Conservation (phyloP, 495 filamentous ascomycete genomes). For the Amorphotheca resinae region DNA sequence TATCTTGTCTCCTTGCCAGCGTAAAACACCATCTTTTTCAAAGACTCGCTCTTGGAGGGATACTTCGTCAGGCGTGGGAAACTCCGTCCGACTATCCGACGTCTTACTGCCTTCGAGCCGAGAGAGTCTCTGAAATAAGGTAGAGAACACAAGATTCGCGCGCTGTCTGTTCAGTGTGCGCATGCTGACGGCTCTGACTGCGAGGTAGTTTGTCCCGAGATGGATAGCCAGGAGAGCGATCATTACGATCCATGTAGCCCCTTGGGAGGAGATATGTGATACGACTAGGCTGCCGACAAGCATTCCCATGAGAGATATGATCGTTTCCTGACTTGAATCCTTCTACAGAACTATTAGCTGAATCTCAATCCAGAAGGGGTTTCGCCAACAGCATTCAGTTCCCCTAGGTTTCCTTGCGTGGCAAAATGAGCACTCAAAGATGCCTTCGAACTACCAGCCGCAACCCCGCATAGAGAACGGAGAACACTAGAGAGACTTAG, state of each 20-base stretch:
- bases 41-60: conserved; percentile 62
- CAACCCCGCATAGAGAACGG: conserved; percentile 75
- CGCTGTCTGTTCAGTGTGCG: conserved; percentile 79
- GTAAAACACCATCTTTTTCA: conserved; percentile 45
- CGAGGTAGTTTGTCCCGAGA: conserved; percentile 70
- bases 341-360: conserved; percentile 28
- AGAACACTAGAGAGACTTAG: conserved; percentile 68
- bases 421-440: conserved; percentile 90
- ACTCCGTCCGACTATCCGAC: neutral
- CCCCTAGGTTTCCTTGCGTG: conserved; percentile 73
- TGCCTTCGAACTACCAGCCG: conserved; percentile 81
- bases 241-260: conserved; percentile 65
- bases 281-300: conserved; percentile 74
- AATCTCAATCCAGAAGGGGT: neutral
- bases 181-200: conserved; percentile 75
- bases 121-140: conserved; percentile 31
- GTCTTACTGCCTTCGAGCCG: conserved; percentile 19
- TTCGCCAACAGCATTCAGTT: conserved; percentile 74
- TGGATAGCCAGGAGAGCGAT: conserved; percentile 60
- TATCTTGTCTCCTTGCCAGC: conserved; percentile 38
- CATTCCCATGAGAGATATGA: conserved; percentile 86
- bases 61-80: conserved; percentile 52
- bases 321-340: conserved; percentile 92
- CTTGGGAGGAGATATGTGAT: conserved; percentile 53
- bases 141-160: conserved; percentile 64